Base-by-base conservation (phyloP, 2,329 filamentous ascomycete species). In the Aspergillus fijiensis region DNA sequence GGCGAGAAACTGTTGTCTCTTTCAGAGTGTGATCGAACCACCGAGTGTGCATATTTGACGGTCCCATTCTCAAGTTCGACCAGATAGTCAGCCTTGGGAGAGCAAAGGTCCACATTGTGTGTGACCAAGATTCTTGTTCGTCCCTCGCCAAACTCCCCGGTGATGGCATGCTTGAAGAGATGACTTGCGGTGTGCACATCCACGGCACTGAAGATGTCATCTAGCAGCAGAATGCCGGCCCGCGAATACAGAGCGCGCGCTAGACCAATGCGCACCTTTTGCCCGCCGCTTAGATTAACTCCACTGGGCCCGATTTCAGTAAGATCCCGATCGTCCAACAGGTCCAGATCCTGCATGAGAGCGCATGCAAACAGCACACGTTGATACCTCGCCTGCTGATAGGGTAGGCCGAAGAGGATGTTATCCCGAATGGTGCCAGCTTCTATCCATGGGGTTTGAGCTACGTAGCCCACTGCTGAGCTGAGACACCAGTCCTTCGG, bases 51-150 rank as follows among this genome's bases (percentile, higher is more conserved):
- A 14, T 49, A 31, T 19, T 35, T 33, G 31, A 63, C 50, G 7
- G 27, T 45, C 5, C 60, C 60, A 50, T 62, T 35, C 11, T 58
- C 60, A 2, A 64, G 57, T 4, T 49, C 16, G 10, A 62, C 52
- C 19, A 52, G 39, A 42, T 58, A 62, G 11, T 51, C 51, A 12
- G 55, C 55, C 19, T 48, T 33, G 19, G 49, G 25, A n/a, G 56
- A 39, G 25, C 87, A 88, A 2, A 92, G 80, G 5, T 85, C 84
- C 19, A 91, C 85, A 67, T 93, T 45, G 39, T 45, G 39, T 7
- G 39, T 45, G 14, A 45, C 39, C 39, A 45, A 16, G 16, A 45
- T 45, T 9, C 39, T 45, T 16, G 39, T 45, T 19, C 39, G 16
- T 45, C 39, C 39, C 16, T n/a, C 14, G 2, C 14, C 39, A 45